Base-by-base conservation (phyloP, 345 rosid genomes). In the Linum lewisii region DNA sequence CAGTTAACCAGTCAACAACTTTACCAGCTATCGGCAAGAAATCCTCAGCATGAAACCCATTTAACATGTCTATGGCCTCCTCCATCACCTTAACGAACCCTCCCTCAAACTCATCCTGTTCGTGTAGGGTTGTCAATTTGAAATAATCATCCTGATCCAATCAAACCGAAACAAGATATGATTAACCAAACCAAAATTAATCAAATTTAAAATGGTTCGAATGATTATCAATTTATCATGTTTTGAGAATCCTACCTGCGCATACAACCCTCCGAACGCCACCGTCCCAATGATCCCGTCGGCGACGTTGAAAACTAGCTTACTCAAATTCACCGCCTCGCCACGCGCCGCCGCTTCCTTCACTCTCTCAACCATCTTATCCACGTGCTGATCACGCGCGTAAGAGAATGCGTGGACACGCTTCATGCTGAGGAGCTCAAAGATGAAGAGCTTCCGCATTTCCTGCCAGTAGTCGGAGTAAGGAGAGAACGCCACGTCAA, bases 381-480 rank as follows among this genome's bases (percentile, higher is more conserved):
- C 54, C 6, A 60, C 44, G 14, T 60, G 54, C 21, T 16, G 34
- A 18, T 60, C 63, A 21, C 63, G 47, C 10, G 54, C 54, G 25
- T 44, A 47, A 34, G 54, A 47, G 24, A 44, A 45, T 11, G 15
- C 45, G 11, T 44, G 63, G 1, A 60, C 63, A 6, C 52, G 47
- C 26, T 44, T 60, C 54, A 47, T 44, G 51, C 63, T 60, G 6
- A 60, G 22, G 11, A 60, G 54, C 54, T 60, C 47, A 16, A 42
- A 42, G 47, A 42, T 42, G 47, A 42, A 42, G 54, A 51, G 54
- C 24, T 51, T 51, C 26, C 64, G 21, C 64, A 61, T 61, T 29
- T 61, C 64, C 15, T 47, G 51, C 64, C 64, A 61, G 57, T 61
- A 61, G 36, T 61, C 64, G 20, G 42, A 24, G 57, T 61, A 61